A percentile compares a stretch with the other conserved stretches of the same genome.
These are phyloP conservation scores for Fraxinus albicans DNA, from an alignment of 305 asterid species.

Conservation along the genomic window DNA sequence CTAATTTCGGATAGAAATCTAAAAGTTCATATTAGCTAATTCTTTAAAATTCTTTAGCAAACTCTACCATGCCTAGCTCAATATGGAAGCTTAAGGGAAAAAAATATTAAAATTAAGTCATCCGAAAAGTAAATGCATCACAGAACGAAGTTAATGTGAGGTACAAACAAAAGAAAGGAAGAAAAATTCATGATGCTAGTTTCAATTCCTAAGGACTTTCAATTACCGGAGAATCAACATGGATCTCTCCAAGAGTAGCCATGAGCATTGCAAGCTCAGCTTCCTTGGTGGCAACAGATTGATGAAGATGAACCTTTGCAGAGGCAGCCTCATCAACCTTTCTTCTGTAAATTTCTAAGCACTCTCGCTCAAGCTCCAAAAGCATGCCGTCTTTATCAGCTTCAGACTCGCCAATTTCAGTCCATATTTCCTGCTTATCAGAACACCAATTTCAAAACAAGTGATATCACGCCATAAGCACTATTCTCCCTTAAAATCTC, in stretches of 20 bases:
- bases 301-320: constrained; percentile 71
- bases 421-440: constrained; percentile 74
- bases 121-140: not conserved
- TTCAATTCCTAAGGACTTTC: not conserved
- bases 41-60: not conserved
- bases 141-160: not conserved
- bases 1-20: not conserved
- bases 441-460: constrained; percentile 18
- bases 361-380: constrained; percentile 76
- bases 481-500: not conserved
- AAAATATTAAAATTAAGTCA: not conserved
- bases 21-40: not conserved
- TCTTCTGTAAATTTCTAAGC: constrained; percentile 72
- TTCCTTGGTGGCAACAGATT: constrained; percentile 77
- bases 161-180: not conserved
- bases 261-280: constrained; percentile 86
- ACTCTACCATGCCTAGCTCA: not conserved
- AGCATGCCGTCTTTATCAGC: constrained; percentile 72
- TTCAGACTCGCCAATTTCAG: constrained; percentile 82
- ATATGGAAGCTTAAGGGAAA: not conserved
- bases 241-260: constrained; percentile 83
- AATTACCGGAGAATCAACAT: constrained; percentile 55
- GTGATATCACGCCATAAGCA: not conserved
- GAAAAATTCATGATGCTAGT: constrained; percentile 6
- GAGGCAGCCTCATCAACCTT: constrained; percentile 83